Base-by-base conservation (phyloP, 495 filamentous ascomycete species). In the Penicillium goetzii region DNA sequence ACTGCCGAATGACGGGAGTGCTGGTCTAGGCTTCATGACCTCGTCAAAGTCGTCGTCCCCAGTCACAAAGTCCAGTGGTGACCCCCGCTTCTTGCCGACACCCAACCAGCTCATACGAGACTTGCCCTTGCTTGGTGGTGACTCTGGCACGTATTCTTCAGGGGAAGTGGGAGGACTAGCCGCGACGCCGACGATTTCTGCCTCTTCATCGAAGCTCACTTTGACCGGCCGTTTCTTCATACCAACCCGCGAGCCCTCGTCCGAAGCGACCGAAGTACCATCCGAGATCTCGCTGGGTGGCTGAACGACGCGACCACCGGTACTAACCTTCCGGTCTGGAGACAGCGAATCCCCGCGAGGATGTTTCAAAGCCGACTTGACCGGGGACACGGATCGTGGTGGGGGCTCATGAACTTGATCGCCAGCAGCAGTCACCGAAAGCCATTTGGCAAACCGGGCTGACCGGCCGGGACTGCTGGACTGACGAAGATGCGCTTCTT, bases 201-300 rank as follows among this genome's bases (percentile, higher is more conserved):
- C 79, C 38, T 85, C 84, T 25, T 96, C 92, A 64, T 95, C 91
- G 67, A 97, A 97, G 74, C 92, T 97, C 64, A 97, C 93, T 56
- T 92, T 86, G 9, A 84, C 88, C 28, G 80, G 77, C 69, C 89
- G 93, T 74, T 87, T 94, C 49, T 85, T 88, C 61, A 73, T 74
- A 15, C 71, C 71, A 6, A 76, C 60, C 28, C 80, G 73, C 6
- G 70, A 61, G 12, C 80, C 78, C 26, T 92, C 90, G 25, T 92
- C 89, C 8, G 85, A 86, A 12, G 75, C 75, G 11, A 81, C 74
- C 5, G 86, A 88, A 5, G 81, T 82, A 12, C 78, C 84, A 66
- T 89, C 86, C 0, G 88, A 90, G 2, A 79, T 65, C 60, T 90
- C 88, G 66, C 86, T 87, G 11, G 79, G 65, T 15, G 76, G 67